phyloP scores from a whole-genome alignment of 306 rosid species.

The Lathyrus sativus region DNA sequence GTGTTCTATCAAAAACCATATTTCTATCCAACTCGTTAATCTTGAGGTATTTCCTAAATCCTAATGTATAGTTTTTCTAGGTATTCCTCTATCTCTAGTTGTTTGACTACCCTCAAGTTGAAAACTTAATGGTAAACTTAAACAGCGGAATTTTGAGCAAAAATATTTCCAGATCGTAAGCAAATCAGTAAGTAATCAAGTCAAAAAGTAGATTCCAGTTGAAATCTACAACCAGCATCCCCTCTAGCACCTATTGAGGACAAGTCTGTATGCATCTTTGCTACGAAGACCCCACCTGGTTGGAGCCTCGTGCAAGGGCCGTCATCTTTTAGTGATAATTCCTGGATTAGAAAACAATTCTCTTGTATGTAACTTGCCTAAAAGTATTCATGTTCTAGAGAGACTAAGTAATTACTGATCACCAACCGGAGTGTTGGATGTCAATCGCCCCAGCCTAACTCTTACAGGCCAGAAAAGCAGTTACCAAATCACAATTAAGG shows the following conservation, averaged over 20 bases:
- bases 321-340: background rate
- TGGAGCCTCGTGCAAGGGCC: background rate
- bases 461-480: background rate
- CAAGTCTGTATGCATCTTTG: background rate
- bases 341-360: background rate
- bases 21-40: too few relatives aligned
- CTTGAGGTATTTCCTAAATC: too few relatives aligned
- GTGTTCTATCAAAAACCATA: too few relatives aligned
- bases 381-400: background rate
- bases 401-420: background rate
- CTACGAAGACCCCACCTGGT: background rate
- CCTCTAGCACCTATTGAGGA: background rate
- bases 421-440: conserved; percentile 24
- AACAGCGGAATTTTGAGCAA: background rate
- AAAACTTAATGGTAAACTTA: background rate
- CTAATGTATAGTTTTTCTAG: too few relatives aligned
- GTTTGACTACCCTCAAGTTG: too few relatives aligned
- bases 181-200: background rate
- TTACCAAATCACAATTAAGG: conserved; percentile 2
- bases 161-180: background rate
- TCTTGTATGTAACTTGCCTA: background rate
- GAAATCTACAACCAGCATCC: background rate
- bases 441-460: background rate
- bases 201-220: background rate
- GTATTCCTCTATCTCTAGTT: too few relatives aligned